Base-by-base conservation (phyloP, 805 yeast genomes). In the Pichia manshurica region DNA sequence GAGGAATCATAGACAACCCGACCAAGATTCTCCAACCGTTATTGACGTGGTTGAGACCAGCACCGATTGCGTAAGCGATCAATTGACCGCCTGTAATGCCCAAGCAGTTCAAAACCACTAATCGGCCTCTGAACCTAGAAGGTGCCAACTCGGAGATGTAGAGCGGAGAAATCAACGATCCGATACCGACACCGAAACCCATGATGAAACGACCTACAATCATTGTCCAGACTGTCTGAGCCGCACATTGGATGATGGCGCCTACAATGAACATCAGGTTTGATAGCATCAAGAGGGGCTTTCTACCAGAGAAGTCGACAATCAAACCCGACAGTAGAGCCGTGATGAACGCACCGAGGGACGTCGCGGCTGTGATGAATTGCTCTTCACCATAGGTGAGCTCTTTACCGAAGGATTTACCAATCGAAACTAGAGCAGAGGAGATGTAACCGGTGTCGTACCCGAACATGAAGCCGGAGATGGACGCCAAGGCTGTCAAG, bases 381-480 rank as follows among this genome's bases (percentile, higher is more conserved):
- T 90, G 96, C 67, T 87, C 86, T 56, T 89, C 82, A 41, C 96
- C 95, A 49, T 79, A 76, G 0, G 89, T 71, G 46, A 90, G 72
- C 0, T 63, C 58, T 48, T 74, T 73, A 54, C 79, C 78, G 52
- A 91, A 75, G 62, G 87, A 96, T 5, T 80, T 77, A 12, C 90
- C 89, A 42, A 91, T 81, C 33, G 89, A 80, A 19, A 90, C 96
- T 58, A 91, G 73, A 0, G 97, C 97, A 17, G 95, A 82, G 3
- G 98, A 91, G 37, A 91, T 90, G 67, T 91, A 91, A 56, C 98
- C 98, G 0, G 98, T 91, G 65, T 91, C 99, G 62, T 91, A 91
- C 56, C 99, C 99, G 67, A 91, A 91, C 88, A 91, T 80, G 67
- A 90, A 88, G 1, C 98, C 98, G 0, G 96, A 89, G 53, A 91